A percentile compares a stretch with the other conserved stretches of the same genome.
Evolutionary conservation across 352 stramenopile species (phyloP).

Genomic region (Phytophthora pinifolia): DNA sequence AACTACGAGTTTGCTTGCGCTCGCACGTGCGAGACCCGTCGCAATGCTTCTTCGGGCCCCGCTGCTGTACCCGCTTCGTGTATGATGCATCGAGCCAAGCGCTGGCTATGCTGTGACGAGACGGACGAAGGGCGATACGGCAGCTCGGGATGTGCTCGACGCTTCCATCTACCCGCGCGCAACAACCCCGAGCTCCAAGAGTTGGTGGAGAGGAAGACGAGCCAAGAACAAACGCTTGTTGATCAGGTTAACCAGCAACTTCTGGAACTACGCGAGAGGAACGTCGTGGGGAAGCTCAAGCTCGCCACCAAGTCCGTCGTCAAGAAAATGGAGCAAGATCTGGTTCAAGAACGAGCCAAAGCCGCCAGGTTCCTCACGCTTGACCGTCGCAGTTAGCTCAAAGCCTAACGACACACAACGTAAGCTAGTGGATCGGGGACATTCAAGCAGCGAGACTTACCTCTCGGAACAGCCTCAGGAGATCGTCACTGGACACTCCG

Average conservation of each 20-base stretch:
- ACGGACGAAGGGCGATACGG: slow-evolving; percentile 70
- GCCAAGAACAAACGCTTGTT: slow-evolving; percentile 42
- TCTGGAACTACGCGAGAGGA: slow-evolving; percentile 52
- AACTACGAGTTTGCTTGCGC: slow-evolving; percentile 68
- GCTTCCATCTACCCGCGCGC: slow-evolving; percentile 61
- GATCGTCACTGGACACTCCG: slow-evolving; percentile 21
- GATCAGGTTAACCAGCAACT: slow-evolving; percentile 64
- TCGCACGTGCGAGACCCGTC: slow-evolving; percentile 50
- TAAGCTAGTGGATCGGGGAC: not conserved
- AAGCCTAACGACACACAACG: not conserved
- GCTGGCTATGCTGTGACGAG: slow-evolving; percentile 77
- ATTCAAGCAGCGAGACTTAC: not conserved
- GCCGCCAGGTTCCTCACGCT: slow-evolving; percentile 57
- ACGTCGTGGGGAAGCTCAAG: slow-evolving; percentile 58
- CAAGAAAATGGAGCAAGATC: slow-evolving; percentile 49
- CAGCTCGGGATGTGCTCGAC: slow-evolving; percentile 52
- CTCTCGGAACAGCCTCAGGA: slow-evolving; percentile 21
- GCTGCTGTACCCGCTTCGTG: slow-evolving; percentile 35
- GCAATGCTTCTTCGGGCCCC: slow-evolving; percentile 6
- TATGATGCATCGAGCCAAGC: slow-evolving; percentile 71
- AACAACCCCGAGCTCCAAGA: slow-evolving; percentile 42
- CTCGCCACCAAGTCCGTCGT: slow-evolving; percentile 47
- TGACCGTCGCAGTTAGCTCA: slow-evolving; percentile 35
- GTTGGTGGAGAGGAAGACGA: slow-evolving; percentile 45
- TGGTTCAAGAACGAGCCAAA: slow-evolving; percentile 41